Percentiles rank a stretch among this genome's conserved stretches.
phyloP scores from a whole-genome alignment of 495 filamentous ascomycete genomes.

The Penicillium macrosclerotiorum region DNA sequence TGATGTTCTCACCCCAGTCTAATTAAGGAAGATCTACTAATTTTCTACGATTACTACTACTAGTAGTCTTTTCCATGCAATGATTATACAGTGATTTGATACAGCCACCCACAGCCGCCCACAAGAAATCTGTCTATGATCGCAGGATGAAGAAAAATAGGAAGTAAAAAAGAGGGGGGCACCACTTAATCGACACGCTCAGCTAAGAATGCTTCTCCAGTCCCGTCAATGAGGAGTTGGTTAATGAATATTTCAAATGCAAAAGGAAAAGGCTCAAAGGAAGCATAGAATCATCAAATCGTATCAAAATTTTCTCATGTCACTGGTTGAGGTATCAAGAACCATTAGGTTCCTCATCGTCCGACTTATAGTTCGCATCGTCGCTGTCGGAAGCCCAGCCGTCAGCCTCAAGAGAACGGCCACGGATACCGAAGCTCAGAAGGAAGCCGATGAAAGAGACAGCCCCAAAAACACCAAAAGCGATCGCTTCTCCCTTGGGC shows the following conservation, averaged over 20 bases:
- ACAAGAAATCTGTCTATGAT: not conserved
- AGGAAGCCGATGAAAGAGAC: conserved; percentile 74
- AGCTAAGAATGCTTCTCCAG: conserved; percentile 10
- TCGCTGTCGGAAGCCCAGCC: conserved; percentile 57
- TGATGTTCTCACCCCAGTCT: too few species aligned
- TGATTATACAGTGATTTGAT: not conserved
- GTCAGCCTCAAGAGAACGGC: conserved; percentile 57
- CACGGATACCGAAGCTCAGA: conserved; percentile 69
- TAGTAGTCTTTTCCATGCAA: not conserved
- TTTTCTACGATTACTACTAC: too few species aligned
- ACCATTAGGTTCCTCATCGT: conserved; percentile 40
- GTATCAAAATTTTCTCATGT: conserved; percentile 1
- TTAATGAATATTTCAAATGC: conserved; percentile 15
- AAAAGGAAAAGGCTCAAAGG: conserved; percentile 13
- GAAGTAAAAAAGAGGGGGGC: not conserved
- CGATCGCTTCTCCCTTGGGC: conserved; percentile 79
- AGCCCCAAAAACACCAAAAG: conserved; percentile 81
- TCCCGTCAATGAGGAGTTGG: not conserved
- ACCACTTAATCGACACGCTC: not conserved
- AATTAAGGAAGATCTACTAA: not conserved
- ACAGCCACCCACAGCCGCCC: not conserved
- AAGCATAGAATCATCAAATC: conserved; percentile 17
- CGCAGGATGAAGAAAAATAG: not conserved
- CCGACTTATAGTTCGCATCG: conserved; percentile 46
- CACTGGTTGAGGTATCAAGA: conserved; percentile 1